phyloP scores from a whole-genome alignment of 768 basidiomycete species.

The Hericium rajendrae region DNA sequence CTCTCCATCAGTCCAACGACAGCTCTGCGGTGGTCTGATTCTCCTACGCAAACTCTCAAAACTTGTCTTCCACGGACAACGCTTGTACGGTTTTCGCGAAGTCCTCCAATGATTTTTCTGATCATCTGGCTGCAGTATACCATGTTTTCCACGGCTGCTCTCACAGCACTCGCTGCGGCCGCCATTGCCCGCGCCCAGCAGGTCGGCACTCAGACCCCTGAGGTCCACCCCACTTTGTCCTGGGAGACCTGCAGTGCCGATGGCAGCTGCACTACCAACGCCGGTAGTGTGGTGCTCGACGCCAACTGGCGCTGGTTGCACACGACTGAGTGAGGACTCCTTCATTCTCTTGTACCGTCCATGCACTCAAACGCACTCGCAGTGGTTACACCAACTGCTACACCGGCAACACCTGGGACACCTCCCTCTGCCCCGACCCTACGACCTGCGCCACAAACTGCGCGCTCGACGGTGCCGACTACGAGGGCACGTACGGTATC shows the following conservation, averaged over 20 bases:
- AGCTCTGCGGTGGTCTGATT: background rate
- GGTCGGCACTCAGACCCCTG: constrained; percentile 17
- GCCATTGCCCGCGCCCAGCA: constrained; percentile 17
- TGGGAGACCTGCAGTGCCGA: constrained; percentile 15
- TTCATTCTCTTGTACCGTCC: background rate
- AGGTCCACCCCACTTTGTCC: constrained; percentile 17
- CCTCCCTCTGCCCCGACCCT: constrained; percentile 16
- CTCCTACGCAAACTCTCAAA: background rate
- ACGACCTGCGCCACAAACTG: constrained; percentile 18
- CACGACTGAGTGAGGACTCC: background rate
- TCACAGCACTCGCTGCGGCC: constrained; percentile 13
- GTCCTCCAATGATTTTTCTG: background rate
- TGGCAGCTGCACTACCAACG: constrained; percentile 5
- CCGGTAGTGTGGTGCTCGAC: constrained; percentile 14
- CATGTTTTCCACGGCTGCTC: background rate
- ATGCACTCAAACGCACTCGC: background rate
- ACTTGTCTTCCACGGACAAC: background rate
- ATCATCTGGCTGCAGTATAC: background rate
- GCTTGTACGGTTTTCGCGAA: too few relatives aligned
- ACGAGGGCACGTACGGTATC: constrained; percentile 19
- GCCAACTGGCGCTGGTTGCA: constrained; percentile 19
- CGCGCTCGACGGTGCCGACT: constrained; percentile 21
- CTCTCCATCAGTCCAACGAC: background rate
- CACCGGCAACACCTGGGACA: constrained; percentile 21
- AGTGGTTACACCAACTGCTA: constrained; percentile 21